Conservation (phyloP, 2,329 filamentous ascomycete genomes). For the Epichloe glyceriae region DNA sequence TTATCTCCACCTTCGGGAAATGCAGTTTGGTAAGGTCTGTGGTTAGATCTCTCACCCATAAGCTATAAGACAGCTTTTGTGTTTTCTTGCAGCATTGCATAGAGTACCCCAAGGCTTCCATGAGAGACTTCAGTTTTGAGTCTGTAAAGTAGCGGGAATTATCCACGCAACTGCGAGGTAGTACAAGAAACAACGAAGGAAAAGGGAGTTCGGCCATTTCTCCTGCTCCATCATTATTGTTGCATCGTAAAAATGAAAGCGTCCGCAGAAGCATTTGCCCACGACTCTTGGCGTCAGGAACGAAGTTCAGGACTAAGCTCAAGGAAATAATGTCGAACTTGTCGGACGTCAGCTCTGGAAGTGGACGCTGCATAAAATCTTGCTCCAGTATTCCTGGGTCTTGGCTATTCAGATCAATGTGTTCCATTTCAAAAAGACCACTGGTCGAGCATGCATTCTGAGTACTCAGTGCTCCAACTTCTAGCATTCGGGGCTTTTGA, state of each 20-base stretch:
- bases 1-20: conserved; percentile 56
- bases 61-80: conserved; percentile 73
- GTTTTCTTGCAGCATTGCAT: conserved; percentile 57
- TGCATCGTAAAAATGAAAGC: conserved; percentile 49
- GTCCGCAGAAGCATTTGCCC: conserved; percentile 79
- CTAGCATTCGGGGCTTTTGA: conserved; percentile 52
- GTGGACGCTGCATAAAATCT: conserved; percentile 82
- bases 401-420: conserved; percentile 87
- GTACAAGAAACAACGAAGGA: conserved; percentile 73
- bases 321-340: conserved; percentile 83
- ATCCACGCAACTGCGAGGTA: conserved; percentile 74
- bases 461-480: conserved; percentile 78
- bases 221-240: neutral
- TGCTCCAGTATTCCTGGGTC: conserved; percentile 70
- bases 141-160: conserved; percentile 88
- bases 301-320: conserved; percentile 88
- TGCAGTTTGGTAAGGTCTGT: conserved; percentile 7
- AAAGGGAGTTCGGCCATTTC: conserved; percentile 25
- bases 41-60: conserved; percentile 51
- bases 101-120: conserved; percentile 63
- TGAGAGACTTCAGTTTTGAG: conserved; percentile 53
- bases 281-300: conserved; percentile 60
- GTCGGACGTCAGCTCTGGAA: conserved; percentile 49
- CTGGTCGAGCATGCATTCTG: conserved; percentile 73
- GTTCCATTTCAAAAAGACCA: conserved; percentile 55